Evolutionary conservation across 1,284 basidiomycete species (phyloP), one percentile per base, ranked within the genome.

Genomic region (Wolfiporia cocos): DNA sequence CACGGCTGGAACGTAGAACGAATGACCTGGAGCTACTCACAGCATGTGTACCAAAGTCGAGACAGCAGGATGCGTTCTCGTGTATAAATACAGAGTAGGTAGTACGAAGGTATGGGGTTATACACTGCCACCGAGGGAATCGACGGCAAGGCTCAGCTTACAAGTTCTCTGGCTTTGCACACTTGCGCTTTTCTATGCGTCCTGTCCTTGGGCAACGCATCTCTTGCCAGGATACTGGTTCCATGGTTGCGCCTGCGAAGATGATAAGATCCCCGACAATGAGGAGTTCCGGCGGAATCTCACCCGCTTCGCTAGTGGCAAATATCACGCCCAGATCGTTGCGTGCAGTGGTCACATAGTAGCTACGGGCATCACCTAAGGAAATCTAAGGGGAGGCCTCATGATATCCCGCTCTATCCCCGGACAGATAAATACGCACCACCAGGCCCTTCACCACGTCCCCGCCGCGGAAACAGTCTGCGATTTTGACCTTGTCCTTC

Each of bases 311-410:
- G 59, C 86, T 88, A 4, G 83, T 86, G 9, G 89, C 90, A 60
- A 88, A 91, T 39, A 92, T 82, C 11, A 95, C 92, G 2, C 96
- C 95, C 3, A 98, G 77, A 52, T 95, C 86, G 63, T 98, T 98
- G 32, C 88, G 74, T 5, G 92, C 93, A 4, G 96, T 99, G 0
- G 92, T 92, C 26, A 98, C 76, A 66, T 93, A 96, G 66, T 98
- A 98, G 54, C 86, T 92, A 41, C 90, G 76, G 18, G 90, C 85
- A 66, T 95, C 92, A n/a, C 92, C 91, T 24, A 95, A 71, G 12
- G 91, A 95, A 40, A 94, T 86, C 92, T 95, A 54, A 28, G 10
- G 39, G 20, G 22, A 15, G 21, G 33, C 17, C n/a, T n/a, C n/a
- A n/a, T n/a, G n/a, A n/a, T n/a, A n/a, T n/a, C n/a, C n/a, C n/a